A percentile compares a stretch with the other conserved stretches of the same genome.
Evolutionary conservation across 129 eudicot species (phyloP).

Genomic region (Centella asiatica): DNA sequence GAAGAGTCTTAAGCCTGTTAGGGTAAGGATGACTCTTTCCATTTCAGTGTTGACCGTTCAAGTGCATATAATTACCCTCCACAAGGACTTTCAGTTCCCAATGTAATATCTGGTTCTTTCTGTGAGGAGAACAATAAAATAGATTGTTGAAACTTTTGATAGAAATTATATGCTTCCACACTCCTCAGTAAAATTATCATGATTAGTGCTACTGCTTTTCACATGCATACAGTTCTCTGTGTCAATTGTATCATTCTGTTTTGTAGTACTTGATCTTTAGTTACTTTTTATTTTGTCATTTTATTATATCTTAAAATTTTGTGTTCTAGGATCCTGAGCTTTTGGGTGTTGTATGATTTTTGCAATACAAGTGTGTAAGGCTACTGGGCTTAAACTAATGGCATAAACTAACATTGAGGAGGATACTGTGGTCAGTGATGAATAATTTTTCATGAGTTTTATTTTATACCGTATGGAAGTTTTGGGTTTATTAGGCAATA

Average conservation of each 20-base stretch:
- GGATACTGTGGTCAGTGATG: neutral
- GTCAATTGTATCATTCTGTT: too few species aligned
- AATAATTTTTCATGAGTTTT: too few species aligned
- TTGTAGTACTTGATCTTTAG: too few species aligned
- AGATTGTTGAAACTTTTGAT: neutral
- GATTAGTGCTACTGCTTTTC: too few species aligned
- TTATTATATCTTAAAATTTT: neutral
- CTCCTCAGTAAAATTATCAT: neutral
- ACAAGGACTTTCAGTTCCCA: too few species aligned
- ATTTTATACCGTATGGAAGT: too few species aligned
- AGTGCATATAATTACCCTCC: neutral
- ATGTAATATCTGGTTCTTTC: too few species aligned
- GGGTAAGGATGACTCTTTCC: conserved; percentile 48
- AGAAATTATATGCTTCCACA: neutral
- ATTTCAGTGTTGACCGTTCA: neutral
- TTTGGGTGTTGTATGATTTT: neutral
- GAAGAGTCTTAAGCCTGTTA: conserved; percentile 72
- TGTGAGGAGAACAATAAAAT: neutral
- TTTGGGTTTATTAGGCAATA: too few species aligned
- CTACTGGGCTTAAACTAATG: neutral
- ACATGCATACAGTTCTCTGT: neutral
- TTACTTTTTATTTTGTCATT: neutral
- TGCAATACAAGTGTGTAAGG: neutral
- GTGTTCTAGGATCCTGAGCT: neutral
- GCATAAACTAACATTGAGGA: neutral